Base-by-base conservation (phyloP, 306 rosid species). In the Gleditsia sinensis region DNA sequence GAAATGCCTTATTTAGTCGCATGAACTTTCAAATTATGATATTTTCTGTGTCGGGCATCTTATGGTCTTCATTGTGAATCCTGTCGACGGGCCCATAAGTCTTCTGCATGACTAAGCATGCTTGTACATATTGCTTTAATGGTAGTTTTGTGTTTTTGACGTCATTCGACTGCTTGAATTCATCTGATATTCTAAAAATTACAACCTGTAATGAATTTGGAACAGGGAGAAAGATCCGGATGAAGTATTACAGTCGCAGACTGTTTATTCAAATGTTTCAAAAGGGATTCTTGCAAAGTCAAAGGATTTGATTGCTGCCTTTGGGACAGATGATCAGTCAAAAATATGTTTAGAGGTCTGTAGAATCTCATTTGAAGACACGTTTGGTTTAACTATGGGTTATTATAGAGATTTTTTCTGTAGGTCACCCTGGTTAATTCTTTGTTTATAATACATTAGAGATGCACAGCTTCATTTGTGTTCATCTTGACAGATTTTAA, bases 241-340 rank as follows among this genome's bases (percentile, higher is more conserved):
- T 59, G 98, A 94, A 84, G 98, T 94, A 25, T 72, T 94, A 83
- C 97, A 94, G 66, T 94, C 98, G 4, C 97, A 86, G 5, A 91
- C 91, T 0, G 96, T 91, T 79, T 94, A 91, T 77, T 67, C 95
- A 0, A 94, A 94, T 71, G 98, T 94, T 70, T 94, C 98, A 0
- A 94, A 94, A 90, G 98, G 98, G 43, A 83, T 91, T 87, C 90
- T 94, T 30, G 94, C 98, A 17, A 94, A 94, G 82, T 85, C 97
- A 13, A 94, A 88, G 84, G 97, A 94, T 55, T 78, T 94, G 75
- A 27, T 54, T 5, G 82, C 86, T 3, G 92, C 98, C n/a, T 94
- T 94, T 77, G 96, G 87, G 11, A 85, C 93, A 0, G 96, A 94
- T 77, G 97, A 91, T 74, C 97, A 90, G 30, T 36, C 88, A 23